Conservation (phyloP, 179 eudicot genomes). For the Silene vulgaris region DNA sequence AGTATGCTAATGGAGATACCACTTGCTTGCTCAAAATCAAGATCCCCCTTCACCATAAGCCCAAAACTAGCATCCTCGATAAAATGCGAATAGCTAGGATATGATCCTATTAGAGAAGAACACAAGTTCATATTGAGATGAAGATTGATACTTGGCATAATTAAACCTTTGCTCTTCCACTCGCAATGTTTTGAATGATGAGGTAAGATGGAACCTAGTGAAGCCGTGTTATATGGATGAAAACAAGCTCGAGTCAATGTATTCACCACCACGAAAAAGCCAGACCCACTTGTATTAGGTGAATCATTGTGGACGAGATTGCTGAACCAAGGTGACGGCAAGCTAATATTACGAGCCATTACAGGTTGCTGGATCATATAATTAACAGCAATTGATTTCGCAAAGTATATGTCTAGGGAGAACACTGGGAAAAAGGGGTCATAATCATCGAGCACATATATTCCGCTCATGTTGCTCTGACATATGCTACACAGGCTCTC, state of each 20-base stretch:
- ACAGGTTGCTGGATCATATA: no score
- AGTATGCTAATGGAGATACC: no score
- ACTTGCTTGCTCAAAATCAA: not conserved
- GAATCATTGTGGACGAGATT: no score
- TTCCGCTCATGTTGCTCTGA: no score
- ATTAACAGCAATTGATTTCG: no score
- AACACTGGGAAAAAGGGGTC: no score
- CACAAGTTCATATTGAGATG: conserved; percentile 17
- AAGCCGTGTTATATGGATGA: not conserved
- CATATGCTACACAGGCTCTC: no score
- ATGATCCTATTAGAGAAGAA: conserved; percentile 31
- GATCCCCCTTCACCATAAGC: not conserved
- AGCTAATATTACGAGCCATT: not conserved
- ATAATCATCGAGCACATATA: no score
- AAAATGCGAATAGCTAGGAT: conserved; percentile 23
- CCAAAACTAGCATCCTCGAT: not conserved
- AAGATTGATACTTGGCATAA: not conserved
- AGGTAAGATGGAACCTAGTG: not conserved
- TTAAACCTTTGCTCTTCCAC: not conserved
- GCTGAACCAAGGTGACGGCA: not conserved
- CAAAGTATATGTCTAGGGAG: no score
- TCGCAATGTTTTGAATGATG: not conserved
- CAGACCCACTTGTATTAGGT: not conserved
- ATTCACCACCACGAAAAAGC: not conserved
- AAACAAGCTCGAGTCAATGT: not conserved